These are phyloP conservation scores for Neoboletus magnificus DNA, from an alignment of 768 basidiomycete genomes.

Conservation along the genomic window DNA sequence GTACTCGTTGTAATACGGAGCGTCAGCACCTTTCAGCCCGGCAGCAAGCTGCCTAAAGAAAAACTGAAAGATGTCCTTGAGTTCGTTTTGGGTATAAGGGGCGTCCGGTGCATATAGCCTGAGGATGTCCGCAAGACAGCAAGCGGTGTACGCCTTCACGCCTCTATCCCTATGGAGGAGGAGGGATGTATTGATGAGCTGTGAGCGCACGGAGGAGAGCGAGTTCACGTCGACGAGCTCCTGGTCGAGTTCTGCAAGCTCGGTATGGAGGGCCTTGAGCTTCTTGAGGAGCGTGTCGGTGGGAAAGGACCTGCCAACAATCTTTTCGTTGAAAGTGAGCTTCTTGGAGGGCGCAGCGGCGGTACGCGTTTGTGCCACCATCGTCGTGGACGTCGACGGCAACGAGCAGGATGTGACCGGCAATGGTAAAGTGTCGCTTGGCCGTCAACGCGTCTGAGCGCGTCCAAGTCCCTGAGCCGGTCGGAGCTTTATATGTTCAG, in stretches of 20 bases:
- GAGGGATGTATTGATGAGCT: conserved; percentile 75
- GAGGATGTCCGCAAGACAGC: conserved; percentile 92
- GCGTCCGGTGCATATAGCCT: conserved; percentile 95
- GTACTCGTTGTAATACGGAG: conserved; percentile 88
- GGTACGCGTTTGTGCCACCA: conserved; percentile 75
- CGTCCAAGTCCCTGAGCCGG: not conserved
- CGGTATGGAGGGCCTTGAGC: conserved; percentile 71
- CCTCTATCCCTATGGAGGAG: conserved; percentile 94
- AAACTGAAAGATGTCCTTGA: conserved; percentile 96
- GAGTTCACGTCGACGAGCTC: conserved; percentile 76
- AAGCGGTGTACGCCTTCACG: conserved; percentile 92
- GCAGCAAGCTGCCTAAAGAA: conserved; percentile 82
- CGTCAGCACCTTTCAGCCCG: conserved; percentile 72
- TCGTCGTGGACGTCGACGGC: conserved; percentile 31
- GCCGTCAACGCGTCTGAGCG: conserved; percentile 15
- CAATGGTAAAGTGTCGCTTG: not conserved
- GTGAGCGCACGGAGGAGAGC: conserved; percentile 65
- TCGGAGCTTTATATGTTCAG: conserved; percentile 7
- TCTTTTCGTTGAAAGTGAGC: conserved; percentile 78
- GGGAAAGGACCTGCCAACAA: conserved; percentile 69
- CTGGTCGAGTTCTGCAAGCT: conserved; percentile 84
- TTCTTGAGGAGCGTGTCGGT: conserved; percentile 86
- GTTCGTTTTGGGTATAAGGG: conserved; percentile 84
- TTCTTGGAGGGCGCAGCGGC: conserved; percentile 53
- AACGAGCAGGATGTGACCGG: conserved; percentile 2